phyloP scores from a whole-genome alignment of 352 stramenopile species.

The Phytophthora fragariae region DNA sequence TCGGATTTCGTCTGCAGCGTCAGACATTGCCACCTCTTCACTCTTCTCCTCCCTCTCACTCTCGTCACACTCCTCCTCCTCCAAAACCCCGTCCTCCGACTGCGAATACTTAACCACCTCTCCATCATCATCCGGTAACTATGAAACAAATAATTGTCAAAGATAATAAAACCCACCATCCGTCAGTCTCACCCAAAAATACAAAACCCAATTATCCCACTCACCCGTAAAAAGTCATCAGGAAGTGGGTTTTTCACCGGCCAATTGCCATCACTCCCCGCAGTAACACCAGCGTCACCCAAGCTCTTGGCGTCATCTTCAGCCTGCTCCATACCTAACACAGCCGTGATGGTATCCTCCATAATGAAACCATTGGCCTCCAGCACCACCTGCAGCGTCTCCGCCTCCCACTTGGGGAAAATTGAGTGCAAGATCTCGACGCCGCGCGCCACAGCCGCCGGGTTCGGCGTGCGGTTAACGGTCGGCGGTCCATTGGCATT shows the following conservation, averaged over 20 bases:
- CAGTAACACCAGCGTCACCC: neutral
- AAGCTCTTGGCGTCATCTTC: constrained; percentile 28
- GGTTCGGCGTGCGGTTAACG: constrained; percentile 37
- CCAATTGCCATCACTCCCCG: constrained; percentile 20
- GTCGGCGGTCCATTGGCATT: constrained; percentile 5
- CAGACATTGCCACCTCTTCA: constrained; percentile 11
- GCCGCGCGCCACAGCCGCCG: constrained; percentile 59
- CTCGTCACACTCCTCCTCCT: constrained; percentile 50
- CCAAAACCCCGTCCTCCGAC: constrained; percentile 36
- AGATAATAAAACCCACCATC: too few species aligned
- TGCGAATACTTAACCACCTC: constrained; percentile 20
- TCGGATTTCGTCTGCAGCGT: constrained; percentile 45
- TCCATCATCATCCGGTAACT: constrained; percentile 65
- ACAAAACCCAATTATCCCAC: constrained; percentile 9
- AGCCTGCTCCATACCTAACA: constrained; percentile 79
- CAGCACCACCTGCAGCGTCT: constrained; percentile 73
- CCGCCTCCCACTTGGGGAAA: constrained; percentile 82
- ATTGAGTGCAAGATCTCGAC: constrained; percentile 83
- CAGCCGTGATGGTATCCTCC: constrained; percentile 82
- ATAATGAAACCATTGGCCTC: constrained; percentile 82
- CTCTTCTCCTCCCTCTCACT: constrained; percentile 63
- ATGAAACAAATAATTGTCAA: neutral
- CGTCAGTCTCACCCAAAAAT: too few species aligned
- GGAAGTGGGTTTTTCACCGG: constrained; percentile 79
- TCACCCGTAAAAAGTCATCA: constrained; percentile 80